phyloP scores from a whole-genome alignment of 176 grass and related monocot species.

The Zoysia pacifica region DNA sequence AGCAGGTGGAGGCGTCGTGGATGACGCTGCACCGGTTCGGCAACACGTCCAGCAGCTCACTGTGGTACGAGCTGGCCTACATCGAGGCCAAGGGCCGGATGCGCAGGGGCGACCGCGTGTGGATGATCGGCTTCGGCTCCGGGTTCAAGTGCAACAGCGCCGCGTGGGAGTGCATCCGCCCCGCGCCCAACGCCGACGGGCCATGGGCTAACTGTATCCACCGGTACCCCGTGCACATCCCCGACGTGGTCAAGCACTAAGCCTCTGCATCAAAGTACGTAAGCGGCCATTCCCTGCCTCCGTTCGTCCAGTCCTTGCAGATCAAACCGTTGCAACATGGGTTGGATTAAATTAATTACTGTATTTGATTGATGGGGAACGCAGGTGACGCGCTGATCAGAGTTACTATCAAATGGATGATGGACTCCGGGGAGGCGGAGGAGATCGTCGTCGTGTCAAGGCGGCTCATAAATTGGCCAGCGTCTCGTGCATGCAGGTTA shows the following conservation, averaged over 20 bases:
- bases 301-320: background rate
- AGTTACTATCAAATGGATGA: background rate
- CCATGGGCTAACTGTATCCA: constrained; percentile 53
- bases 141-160: constrained; percentile 95
- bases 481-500: background rate
- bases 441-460: background rate
- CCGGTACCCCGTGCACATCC: constrained; percentile 60
- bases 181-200: constrained; percentile 37
- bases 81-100: constrained; percentile 65
- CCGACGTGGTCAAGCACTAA: constrained; percentile 59
- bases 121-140: constrained; percentile 71
- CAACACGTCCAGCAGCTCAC: constrained; percentile 67
- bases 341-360: too few species aligned
- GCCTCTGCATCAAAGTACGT: too few species aligned
- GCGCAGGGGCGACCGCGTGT: constrained; percentile 54
- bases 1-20: constrained; percentile 71
- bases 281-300: background rate
- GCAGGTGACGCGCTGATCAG: too few species aligned
- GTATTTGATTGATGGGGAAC: too few species aligned
- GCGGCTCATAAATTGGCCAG: constrained; percentile 7
- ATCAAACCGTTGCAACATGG: too few species aligned
- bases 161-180: constrained; percentile 75
- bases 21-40: constrained; percentile 83
- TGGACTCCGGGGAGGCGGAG: background rate
- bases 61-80: constrained; percentile 76